Percentiles rank a stretch among this genome's conserved stretches.
Evolutionary conservation across 768 basidiomycete genomes (phyloP).

Genomic region (Boletus eberwhitei): DNA sequence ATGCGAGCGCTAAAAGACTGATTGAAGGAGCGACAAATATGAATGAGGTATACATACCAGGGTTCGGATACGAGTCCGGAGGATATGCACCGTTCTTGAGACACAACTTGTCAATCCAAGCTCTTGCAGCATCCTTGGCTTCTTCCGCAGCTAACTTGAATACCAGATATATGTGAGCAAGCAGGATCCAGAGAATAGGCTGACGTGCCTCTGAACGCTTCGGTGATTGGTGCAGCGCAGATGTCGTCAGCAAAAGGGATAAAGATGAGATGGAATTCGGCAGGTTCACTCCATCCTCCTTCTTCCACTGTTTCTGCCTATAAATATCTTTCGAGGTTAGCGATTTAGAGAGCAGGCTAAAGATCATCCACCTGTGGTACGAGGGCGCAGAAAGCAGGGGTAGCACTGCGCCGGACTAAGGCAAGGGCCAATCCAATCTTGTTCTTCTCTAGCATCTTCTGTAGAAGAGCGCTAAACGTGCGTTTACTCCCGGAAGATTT

Average conservation of each 20-base stretch:
- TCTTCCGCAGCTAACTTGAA: slow-evolving; percentile 71
- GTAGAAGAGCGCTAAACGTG: slow-evolving; percentile 84
- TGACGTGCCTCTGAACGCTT: slow-evolving; percentile 56
- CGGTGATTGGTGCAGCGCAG: slow-evolving; percentile 68
- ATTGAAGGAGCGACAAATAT: neutral
- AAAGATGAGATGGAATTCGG: slow-evolving; percentile 90
- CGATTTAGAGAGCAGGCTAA: neutral
- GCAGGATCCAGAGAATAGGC: neutral
- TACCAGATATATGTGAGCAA: slow-evolving; percentile 4
- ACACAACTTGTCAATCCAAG: slow-evolving; percentile 75
- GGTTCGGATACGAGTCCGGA: slow-evolving; percentile 90
- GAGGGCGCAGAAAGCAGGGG: slow-evolving; percentile 79
- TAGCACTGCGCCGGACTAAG: slow-evolving; percentile 64
- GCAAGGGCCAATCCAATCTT: slow-evolving; percentile 79
- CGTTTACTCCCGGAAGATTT: slow-evolving; percentile 87
- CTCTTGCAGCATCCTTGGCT: slow-evolving; percentile 61
- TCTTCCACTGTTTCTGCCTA: slow-evolving; percentile 71
- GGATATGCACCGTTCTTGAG: slow-evolving; percentile 78
- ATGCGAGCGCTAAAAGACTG: slow-evolving; percentile 51
- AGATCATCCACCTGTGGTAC: slow-evolving; percentile 68
- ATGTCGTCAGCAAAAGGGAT: slow-evolving; percentile 97
- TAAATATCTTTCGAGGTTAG: neutral
- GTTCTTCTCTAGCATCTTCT: slow-evolving; percentile 75
- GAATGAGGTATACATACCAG: slow-evolving; percentile 50
- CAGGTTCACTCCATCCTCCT: slow-evolving; percentile 75